Conservation (phyloP, 305 asterid species). For the Fraxinus baroniana region DNA sequence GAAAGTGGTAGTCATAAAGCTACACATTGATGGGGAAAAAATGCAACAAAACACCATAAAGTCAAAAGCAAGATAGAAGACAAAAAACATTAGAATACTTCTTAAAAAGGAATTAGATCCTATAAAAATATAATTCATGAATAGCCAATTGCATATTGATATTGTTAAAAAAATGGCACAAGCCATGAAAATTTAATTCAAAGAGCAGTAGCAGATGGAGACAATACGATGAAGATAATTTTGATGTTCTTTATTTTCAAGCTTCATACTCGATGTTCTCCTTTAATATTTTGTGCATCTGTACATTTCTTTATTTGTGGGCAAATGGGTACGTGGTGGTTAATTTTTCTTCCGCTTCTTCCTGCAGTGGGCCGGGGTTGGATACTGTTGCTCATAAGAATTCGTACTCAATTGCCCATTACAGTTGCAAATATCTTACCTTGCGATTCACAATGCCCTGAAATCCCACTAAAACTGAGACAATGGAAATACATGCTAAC, state of each 20-base stretch:
- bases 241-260: background rate
- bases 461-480: background rate
- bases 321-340: background rate
- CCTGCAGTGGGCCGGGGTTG: background rate
- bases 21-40: constrained; percentile 2
- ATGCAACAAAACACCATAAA: constrained; percentile 3
- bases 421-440: background rate
- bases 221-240: background rate
- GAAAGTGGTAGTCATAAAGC: constrained; percentile 11
- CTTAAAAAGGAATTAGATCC: background rate
- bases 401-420: background rate
- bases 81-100: background rate
- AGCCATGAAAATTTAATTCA: background rate
- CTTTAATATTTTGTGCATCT: background rate
- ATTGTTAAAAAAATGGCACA: background rate
- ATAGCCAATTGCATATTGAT: background rate
- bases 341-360: background rate
- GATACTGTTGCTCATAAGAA: background rate
- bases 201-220: background rate
- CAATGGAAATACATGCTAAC: background rate
- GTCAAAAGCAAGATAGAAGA: background rate
- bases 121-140: background rate
- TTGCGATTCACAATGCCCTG: background rate
- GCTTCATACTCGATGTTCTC: background rate
- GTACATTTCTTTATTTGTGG: background rate